Conservation (phyloP, 306 rosid species). For the Cucumis melo region DNA sequence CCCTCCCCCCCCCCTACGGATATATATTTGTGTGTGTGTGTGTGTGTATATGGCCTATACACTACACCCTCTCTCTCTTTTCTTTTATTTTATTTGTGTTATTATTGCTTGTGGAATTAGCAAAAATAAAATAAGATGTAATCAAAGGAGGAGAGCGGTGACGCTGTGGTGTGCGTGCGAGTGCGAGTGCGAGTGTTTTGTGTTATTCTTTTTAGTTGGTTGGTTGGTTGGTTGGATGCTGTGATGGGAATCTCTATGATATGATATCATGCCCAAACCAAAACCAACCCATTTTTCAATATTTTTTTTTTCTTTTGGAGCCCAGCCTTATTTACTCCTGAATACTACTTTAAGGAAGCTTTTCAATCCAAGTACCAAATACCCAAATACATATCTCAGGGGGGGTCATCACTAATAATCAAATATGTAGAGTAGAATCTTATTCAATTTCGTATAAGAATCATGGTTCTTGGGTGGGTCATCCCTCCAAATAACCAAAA, state of each 20-base stretch:
- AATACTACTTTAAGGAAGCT: background rate
- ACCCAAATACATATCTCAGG: background rate
- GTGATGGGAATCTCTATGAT: background rate
- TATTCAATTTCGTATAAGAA: too few species aligned
- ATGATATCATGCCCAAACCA: background rate
- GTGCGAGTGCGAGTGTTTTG: background rate
- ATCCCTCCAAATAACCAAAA: background rate
- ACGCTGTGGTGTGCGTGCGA: background rate
- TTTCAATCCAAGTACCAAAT: background rate
- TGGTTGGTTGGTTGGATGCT: background rate
- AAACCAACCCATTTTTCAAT: background rate
- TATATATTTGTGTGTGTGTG: too few species aligned
- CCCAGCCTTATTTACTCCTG: background rate
- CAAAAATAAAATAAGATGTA: background rate
- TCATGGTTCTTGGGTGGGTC: too few species aligned
- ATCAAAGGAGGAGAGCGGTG: background rate
- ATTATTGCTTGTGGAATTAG: background rate
- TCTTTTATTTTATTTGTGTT: background rate
- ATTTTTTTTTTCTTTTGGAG: background rate
- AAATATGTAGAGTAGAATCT: background rate
- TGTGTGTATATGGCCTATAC: background rate
- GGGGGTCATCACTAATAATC: background rate
- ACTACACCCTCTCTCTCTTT: background rate
- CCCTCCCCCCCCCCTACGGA: too few species aligned
- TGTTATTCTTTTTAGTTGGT: background rate